Evolutionary conservation across 345 rosid species (phyloP), one percentile per base, ranked within the genome.

Genomic region (Gossypium arboreum): DNA sequence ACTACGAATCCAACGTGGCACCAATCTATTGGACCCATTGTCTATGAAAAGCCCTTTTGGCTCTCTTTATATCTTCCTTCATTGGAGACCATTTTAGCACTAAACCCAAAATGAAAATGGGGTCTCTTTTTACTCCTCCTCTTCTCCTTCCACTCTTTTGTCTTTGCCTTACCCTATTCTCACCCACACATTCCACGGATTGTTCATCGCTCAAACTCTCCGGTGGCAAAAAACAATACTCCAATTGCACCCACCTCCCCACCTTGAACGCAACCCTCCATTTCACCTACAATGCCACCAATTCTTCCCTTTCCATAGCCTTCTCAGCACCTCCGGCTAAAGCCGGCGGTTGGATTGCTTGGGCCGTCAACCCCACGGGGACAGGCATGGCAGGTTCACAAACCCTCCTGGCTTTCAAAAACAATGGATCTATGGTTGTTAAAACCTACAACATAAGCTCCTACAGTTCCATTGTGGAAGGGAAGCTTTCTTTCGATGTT

Each of bases 241-340:
- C 78, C 7, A 76, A 57, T 45, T 92, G 98, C 77, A 12, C 75
- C 1, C 88, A 84, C 68, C 89, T 92, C 48, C 86, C 97, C 0
- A 41, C 78, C 1, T 88, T 92, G 2, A 39, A 69, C 13, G 71
- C 97, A 2, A 77, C 47, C 84, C 88, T 94, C 9, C 97, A 94
- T 82, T 92, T 84, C 86, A 80, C 91, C 22, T 91, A 87, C 91
- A 43, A 90, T 67, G 73, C 88, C 41, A 8, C 87, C 9, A 94
- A 92, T 55, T 88, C 97, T 9, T 89, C 98, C n/a, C 94, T 92
- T 77, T 78, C 88, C 34, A 68, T 94, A 18, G 94, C 97, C 45
- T 94, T 87, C 92, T 16, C 87, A 29, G 89, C 97, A 2, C 17
- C 88, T 20, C 91, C 92, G 0, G 34, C 86, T 3, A 48, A 51